Evolutionary conservation across 1,284 basidiomycete genomes (phyloP).

Genomic region (Trichosporon coremiiforme): DNA sequence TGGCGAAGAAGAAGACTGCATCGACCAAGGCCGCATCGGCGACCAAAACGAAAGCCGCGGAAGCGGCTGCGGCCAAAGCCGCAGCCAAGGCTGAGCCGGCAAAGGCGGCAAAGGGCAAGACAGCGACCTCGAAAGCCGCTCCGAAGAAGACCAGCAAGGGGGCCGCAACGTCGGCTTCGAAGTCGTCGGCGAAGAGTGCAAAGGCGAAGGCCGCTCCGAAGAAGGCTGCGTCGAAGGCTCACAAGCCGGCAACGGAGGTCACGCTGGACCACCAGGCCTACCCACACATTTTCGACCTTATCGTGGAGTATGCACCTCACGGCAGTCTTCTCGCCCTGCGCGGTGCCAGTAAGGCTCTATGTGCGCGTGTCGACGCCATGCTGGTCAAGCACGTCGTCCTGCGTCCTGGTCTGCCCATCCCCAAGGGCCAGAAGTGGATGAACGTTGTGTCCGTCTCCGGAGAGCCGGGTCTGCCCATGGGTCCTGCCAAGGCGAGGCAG

Average conservation of each 20-base stretch:
- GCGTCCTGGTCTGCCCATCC: not conserved
- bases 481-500: not conserved
- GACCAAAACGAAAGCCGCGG: not conserved
- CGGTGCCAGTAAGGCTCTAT: not conserved
- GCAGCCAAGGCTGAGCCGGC: not conserved
- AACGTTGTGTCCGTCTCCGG: not conserved
- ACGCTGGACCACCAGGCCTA: conserved; percentile 13
- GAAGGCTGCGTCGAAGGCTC: not conserved
- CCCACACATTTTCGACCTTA: conserved; percentile 22
- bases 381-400: conserved; percentile 16
- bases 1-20: not conserved
- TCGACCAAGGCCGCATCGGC: not conserved
- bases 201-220: not conserved
- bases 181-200: not conserved
- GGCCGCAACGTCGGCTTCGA: not conserved
- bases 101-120: not conserved
- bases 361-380: conserved; percentile 15
- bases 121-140: not conserved
- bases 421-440: not conserved
- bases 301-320: conserved; percentile 5
- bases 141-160: not conserved
- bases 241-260: not conserved
- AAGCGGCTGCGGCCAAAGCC: not conserved
- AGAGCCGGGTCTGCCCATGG: not conserved
- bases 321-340: conserved; percentile 18